Conservation (phyloP, 2,329 filamentous ascomycete genomes). For the Sporothrix globosa region DNA sequence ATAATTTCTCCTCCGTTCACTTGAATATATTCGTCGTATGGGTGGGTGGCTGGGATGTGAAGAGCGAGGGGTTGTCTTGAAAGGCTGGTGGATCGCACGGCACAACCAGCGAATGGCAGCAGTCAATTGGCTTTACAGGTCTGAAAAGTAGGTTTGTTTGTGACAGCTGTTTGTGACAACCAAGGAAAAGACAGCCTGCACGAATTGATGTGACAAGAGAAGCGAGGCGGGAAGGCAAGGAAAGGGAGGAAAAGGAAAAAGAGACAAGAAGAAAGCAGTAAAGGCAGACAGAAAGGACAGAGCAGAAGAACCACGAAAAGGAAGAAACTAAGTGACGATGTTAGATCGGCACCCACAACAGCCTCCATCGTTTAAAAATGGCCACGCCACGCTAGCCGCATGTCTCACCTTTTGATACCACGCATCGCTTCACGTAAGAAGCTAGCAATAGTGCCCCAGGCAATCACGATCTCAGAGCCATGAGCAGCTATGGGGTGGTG, state of each 20-base stretch:
- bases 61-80: background rate
- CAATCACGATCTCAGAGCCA: background rate
- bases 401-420: constrained; percentile 18
- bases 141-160: constrained; percentile 21
- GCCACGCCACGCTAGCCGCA: constrained; percentile 9
- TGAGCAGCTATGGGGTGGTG: constrained; percentile 14
- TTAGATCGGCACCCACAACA: constrained; percentile 1
- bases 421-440: constrained; percentile 2
- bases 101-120: constrained; percentile 23
- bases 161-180: constrained; percentile 20
- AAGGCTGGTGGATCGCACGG: constrained; percentile 9
- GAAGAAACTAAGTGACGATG: background rate
- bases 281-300: background rate
- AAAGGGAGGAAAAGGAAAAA: background rate
- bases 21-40: background rate
- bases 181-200: constrained; percentile 12
- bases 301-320: background rate
- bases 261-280: background rate
- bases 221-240: background rate
- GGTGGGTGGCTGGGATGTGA: constrained; percentile 12
- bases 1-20: no score
- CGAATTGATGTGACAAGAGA: constrained; percentile 19
- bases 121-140: constrained; percentile 15
- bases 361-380: background rate
- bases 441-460: background rate